phyloP scores from a whole-genome alignment of 108 stramenopile species.

The Fistulifera pelliculosa region DNA sequence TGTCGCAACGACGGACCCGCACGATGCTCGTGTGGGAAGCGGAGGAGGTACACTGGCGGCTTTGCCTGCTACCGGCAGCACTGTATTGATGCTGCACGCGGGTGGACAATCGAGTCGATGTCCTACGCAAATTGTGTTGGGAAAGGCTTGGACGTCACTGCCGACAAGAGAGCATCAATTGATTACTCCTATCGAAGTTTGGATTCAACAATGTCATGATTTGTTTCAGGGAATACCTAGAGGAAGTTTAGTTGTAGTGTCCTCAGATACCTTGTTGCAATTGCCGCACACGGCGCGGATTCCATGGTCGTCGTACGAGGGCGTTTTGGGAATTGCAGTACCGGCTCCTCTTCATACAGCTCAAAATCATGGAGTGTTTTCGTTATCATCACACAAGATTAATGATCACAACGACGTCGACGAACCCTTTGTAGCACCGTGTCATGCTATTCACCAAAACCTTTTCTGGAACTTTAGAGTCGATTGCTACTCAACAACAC shows the following conservation, averaged over 20 bases:
- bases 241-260: slow-evolving; percentile 57
- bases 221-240: slow-evolving; percentile 36
- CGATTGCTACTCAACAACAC: slow-evolving; percentile 7
- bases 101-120: slow-evolving; percentile 76
- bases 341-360: slow-evolving; percentile 58
- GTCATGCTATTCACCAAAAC: slow-evolving; percentile 47
- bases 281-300: slow-evolving; percentile 11
- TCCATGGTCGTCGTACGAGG: background rate
- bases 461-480: slow-evolving; percentile 33
- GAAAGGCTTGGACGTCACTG: slow-evolving; percentile 73
- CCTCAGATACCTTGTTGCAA: slow-evolving; percentile 50
- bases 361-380: slow-evolving; percentile 79
- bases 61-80: slow-evolving; percentile 17
- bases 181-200: slow-evolving; percentile 42
- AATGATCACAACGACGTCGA: background rate
- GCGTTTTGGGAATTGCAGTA: slow-evolving; percentile 64
- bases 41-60: slow-evolving; percentile 76
- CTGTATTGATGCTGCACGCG: slow-evolving; percentile 56
- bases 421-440: slow-evolving; percentile 7
- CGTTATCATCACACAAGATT: slow-evolving; percentile 15
- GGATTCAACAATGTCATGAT: slow-evolving; percentile 29
- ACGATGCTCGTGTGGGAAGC: slow-evolving; percentile 50
- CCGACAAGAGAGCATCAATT: slow-evolving; percentile 21
- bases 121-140: slow-evolving; percentile 69
- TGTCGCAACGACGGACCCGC: slow-evolving; percentile 62